Conservation (phyloP, 495 filamentous ascomycete species). For the Xylaria venustula region DNA sequence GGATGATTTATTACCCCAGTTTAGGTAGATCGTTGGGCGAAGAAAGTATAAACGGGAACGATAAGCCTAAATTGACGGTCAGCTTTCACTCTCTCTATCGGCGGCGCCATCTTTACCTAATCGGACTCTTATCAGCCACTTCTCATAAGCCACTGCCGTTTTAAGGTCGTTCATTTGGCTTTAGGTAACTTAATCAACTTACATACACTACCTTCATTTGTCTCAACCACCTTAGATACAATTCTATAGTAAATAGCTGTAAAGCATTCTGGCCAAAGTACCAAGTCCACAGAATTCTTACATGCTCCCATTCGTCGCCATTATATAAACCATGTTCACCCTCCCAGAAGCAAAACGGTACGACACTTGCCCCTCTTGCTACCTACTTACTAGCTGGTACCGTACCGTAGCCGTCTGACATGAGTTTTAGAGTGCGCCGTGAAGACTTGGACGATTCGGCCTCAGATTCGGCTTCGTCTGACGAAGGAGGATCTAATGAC, state of each 20-base stretch:
- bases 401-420: conserved; percentile 18
- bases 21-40: background rate
- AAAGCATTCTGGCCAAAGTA: too few relatives aligned
- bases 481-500: conserved; percentile 17
- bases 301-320: background rate
- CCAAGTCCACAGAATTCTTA: too few relatives aligned
- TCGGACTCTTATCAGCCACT: too few relatives aligned
- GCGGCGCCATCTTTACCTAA: too few relatives aligned
- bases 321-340: conserved; percentile 46
- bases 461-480: conserved; percentile 19
- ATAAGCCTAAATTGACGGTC: conserved; percentile 13
- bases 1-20: too few relatives aligned
- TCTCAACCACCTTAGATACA: too few relatives aligned
- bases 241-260: too few relatives aligned
- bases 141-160: too few relatives aligned
- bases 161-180: too few relatives aligned
- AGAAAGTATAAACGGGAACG: background rate
- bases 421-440: conserved; percentile 45
- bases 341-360: conserved; percentile 55
- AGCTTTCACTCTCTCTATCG: background rate
- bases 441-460: conserved; percentile 46
- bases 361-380: conserved; percentile 8
- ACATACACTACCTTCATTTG: too few relatives aligned
- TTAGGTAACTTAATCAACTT: too few relatives aligned
- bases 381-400: too few relatives aligned